Base-by-base conservation (phyloP, 169 alveolate species). In the Plasmodium vinckei region DNA sequence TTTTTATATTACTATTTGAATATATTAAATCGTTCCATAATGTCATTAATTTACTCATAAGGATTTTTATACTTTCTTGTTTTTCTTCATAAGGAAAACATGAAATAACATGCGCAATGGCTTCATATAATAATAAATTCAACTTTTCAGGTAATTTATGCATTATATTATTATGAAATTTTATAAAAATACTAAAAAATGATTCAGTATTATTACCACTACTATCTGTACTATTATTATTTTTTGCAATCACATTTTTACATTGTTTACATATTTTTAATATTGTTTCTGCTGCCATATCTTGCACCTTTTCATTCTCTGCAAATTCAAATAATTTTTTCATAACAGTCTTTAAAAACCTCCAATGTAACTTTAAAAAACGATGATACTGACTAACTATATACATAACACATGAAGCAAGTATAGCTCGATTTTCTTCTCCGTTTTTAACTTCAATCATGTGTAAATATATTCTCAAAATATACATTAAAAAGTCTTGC, bases 241-340 rank as follows among this genome's bases (percentile, higher is more conserved):
- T 82, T 46, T 82, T 82, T 15, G 90, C 90, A 27, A 82, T 97
- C 21, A 96, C 96, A 60, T 94, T 95, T 51, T 96, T 97, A 92
- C 99, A 97, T 71, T 96, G 97, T 71, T 95, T 94, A 19, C 99
- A 92, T 21, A 98, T 98, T 72, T 97, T 97, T 72, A 99, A 89
- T 92, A 98, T 98, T 1, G 99, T 98, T 57, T 98, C 99, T 77
- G 98, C 97, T 3, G 99, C 99, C 99, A 98, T 98, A 89, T 98
- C 99, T 92, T 98, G 98, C 7, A 99, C 99, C 19, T 99, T 99
- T 27, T 99, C 99, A 93, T 99, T 99, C 60, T 98, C 99, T 99
- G 99, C 98, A 93, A 99, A 99, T 91, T 99, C 99, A 92, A 98
- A 98, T 53, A 99, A 95, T 93, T 99, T 99, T 92, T 97, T 97